A percentile compares a stretch with the other conserved stretches of the same genome.
Evolutionary conservation across 202 grass and related monocot species (phyloP).

Genomic region (Eragrostis tef): DNA sequence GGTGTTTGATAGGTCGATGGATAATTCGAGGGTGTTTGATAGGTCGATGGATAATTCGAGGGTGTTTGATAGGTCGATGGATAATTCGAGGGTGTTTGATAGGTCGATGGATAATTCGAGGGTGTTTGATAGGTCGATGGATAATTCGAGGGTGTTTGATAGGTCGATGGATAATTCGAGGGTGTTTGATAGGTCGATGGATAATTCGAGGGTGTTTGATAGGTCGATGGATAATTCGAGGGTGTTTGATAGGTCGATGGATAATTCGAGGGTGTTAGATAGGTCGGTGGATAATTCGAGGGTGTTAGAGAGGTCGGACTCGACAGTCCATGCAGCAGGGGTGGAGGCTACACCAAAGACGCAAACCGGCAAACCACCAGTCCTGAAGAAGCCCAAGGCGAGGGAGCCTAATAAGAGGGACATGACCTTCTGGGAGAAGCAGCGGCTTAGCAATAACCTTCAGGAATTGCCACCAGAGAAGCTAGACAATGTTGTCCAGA

Average conservation of each 20-base stretch:
- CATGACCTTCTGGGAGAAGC: conserved; percentile 80
- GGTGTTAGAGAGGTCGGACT: conserved; percentile 73
- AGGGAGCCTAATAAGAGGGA: conserved; percentile 85
- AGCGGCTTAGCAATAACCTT: conserved; percentile 68
- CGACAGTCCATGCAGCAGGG: conserved; percentile 56
- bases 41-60: too few relatives aligned
- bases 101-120: too few relatives aligned
- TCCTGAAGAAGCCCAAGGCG: conserved; percentile 84
- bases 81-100: conserved; percentile 63
- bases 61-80: neutral
- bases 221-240: conserved; percentile 54
- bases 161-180: conserved; percentile 45
- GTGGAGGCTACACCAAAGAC: conserved; percentile 58
- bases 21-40: conserved; percentile 47
- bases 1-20: too few relatives aligned
- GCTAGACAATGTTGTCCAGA: conserved; percentile 83
- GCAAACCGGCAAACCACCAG: conserved; percentile 49
- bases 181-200: conserved; percentile 61
- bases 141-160: too few relatives aligned
- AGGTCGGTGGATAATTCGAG: conserved; percentile 46
- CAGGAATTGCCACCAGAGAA: conserved; percentile 80
- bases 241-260: conserved; percentile 11
- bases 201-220: too few relatives aligned
- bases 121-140: conserved; percentile 11
- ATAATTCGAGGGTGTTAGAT: too few relatives aligned